These are phyloP conservation scores for Ziziphus jujuba DNA, from an alignment of 306 rosid genomes.

Conservation along the genomic window DNA sequence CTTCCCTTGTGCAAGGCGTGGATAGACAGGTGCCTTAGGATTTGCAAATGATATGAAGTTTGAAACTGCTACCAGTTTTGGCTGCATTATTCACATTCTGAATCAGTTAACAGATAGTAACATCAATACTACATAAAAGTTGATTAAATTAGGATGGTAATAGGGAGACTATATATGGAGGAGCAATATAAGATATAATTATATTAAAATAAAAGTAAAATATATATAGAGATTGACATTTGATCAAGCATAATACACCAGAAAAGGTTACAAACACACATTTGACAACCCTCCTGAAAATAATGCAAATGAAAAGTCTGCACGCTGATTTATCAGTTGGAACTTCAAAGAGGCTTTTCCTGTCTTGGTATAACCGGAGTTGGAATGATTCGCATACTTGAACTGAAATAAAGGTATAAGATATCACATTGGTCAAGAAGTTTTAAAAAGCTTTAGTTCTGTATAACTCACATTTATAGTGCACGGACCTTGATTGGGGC, in stretches of 20 bases:
- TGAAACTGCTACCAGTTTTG: slow-evolving; percentile 63
- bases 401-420: slow-evolving; percentile 47
- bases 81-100: slow-evolving; percentile 12
- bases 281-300: slow-evolving; percentile 71
- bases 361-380: slow-evolving; percentile 45
- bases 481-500: slow-evolving; percentile 34
- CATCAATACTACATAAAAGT: neutral
- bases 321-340: slow-evolving; percentile 85
- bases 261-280: slow-evolving; percentile 34
- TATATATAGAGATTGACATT: neutral
- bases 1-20: slow-evolving; percentile 77
- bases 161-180: neutral
- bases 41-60: slow-evolving; percentile 54
- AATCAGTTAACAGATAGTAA: neutral
- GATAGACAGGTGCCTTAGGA: slow-evolving; percentile 73
- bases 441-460: neutral
- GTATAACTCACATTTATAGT: neutral
- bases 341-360: slow-evolving; percentile 68
- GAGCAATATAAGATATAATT: neutral
- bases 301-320: slow-evolving; percentile 87
- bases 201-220: neutral
- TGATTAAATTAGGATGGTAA: neutral
- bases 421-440: slow-evolving; percentile 14
- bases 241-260: neutral
- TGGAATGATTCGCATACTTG: slow-evolving; percentile 48